phyloP scores from a whole-genome alignment of 345 rosid genomes.

The Eucalyptus cladocalyx region DNA sequence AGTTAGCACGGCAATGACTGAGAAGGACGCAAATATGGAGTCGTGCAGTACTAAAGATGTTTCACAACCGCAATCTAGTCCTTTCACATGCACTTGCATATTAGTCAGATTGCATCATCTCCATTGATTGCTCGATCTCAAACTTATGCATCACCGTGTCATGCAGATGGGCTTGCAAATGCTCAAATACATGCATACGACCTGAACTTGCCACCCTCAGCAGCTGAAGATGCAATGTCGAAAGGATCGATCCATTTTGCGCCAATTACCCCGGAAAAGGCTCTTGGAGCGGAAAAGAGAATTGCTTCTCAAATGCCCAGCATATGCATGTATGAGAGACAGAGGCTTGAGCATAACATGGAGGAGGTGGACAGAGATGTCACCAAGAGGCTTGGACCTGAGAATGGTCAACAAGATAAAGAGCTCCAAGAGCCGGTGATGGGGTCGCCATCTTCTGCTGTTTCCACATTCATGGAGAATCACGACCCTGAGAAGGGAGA shows the following conservation, averaged over 20 bases:
- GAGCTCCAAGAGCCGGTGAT: neutral
- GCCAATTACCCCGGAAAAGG: conserved; percentile 52
- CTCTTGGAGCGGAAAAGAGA: neutral
- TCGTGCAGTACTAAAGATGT: rapidly evolving
- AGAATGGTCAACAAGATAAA: neutral
- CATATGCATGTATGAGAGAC: neutral
- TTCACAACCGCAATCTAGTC: neutral
- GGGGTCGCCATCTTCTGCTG: conserved; percentile 9
- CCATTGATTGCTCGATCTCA: neutral
- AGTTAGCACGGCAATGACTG: neutral
- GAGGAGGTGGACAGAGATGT: neutral
- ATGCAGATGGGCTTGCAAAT: conserved; percentile 10
- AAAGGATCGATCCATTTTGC: conserved; percentile 4
- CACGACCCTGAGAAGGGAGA: conserved; percentile 15
- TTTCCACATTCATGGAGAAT: neutral
- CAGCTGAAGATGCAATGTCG: conserved; percentile 3
- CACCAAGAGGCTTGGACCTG: neutral
- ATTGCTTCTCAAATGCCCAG: neutral
- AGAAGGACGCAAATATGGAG: neutral
- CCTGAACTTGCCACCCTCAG: conserved; percentile 10
- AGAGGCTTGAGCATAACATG: neutral
- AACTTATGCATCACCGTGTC: neutral
- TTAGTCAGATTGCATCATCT: neutral
- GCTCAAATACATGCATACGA: conserved; percentile 3
- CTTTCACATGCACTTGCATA: neutral